Conservation (phyloP, 495 filamentous ascomycete genomes). For the Penicillium robsamsonii region DNA sequence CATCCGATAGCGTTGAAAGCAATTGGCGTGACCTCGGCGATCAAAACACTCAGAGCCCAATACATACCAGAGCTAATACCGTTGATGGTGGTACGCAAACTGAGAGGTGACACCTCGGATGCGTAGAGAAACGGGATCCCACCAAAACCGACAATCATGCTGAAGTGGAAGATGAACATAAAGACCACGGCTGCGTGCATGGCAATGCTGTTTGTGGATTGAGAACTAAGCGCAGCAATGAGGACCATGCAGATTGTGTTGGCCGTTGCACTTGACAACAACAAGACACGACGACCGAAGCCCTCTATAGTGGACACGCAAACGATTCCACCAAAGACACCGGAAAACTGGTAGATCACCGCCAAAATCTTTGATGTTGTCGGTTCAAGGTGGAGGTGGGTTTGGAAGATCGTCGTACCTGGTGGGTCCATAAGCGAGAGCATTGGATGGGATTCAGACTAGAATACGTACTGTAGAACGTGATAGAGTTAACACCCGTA, state of each 20-base stretch:
- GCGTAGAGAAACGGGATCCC: slow-evolving; percentile 54
- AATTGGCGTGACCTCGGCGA: slow-evolving; percentile 25
- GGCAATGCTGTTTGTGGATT: slow-evolving; percentile 19
- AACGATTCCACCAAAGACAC: slow-evolving; percentile 15
- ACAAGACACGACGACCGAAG: slow-evolving; percentile 23
- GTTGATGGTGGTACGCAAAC: slow-evolving; percentile 46
- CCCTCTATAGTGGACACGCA: slow-evolving; percentile 24
- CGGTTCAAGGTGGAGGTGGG: slow-evolving; percentile 13
- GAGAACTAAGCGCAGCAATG: slow-evolving; percentile 31
- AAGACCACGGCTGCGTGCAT: slow-evolving; percentile 42
- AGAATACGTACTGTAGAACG: slow-evolving; percentile 43
- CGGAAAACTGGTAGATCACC: slow-evolving; percentile 19
- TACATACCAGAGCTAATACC: slow-evolving; percentile 42
- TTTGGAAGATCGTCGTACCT: slow-evolving; percentile 19
- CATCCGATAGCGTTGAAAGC: slow-evolving; percentile 18
- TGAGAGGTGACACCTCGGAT: slow-evolving; percentile 50
- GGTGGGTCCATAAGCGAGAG: background rate
- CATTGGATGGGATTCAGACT: too few relatives aligned
- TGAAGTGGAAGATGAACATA: slow-evolving; percentile 51
- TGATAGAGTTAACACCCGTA: slow-evolving; percentile 58
- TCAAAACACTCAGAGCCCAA: slow-evolving; percentile 38
- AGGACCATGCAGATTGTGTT: slow-evolving; percentile 45
- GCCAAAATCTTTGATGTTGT: slow-evolving; percentile 19
- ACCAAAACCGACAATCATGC: slow-evolving; percentile 50
- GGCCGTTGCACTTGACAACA: slow-evolving; percentile 27